Percentiles rank a stretch among this genome's conserved stretches.
Conservation (phyloP, 2,329 filamentous ascomycete genomes). For the Epichloe gansuensis region DNA sequence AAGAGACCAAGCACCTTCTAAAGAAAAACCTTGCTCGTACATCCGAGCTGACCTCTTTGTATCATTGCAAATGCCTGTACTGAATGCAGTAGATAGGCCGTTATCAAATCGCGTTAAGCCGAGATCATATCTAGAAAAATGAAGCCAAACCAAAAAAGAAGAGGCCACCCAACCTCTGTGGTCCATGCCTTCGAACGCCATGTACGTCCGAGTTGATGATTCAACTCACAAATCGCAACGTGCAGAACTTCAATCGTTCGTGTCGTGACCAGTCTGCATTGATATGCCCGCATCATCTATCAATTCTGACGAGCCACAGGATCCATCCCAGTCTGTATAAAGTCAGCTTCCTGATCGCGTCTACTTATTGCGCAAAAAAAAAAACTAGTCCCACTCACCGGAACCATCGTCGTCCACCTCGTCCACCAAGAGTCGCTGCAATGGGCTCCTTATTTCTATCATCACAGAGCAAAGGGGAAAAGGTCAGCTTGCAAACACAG, state of each 20-base stretch:
- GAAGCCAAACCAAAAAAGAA: not conserved
- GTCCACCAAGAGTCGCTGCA: slow-evolving; percentile 43
- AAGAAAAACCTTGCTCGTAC: not conserved
- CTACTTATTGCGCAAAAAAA: not conserved
- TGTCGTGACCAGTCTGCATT: slow-evolving; percentile 28
- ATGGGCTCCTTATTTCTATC: slow-evolving; percentile 29
- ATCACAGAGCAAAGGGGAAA: not conserved
- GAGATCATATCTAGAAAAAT: not conserved
- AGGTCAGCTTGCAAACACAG: not conserved
- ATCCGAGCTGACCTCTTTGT: not conserved
- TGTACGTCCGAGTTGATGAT: not conserved
- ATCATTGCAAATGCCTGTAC: not conserved
- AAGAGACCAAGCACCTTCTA: not conserved
- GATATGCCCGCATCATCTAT: slow-evolving; percentile 36
- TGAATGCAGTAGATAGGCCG: not conserved
- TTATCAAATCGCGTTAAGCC: not conserved
- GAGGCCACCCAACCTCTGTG: not conserved
- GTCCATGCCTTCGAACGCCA: not conserved
- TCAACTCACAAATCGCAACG: slow-evolving; percentile 10
- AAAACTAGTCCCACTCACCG: slow-evolving; percentile 25
- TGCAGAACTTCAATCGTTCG: slow-evolving; percentile 19
- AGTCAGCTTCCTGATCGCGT: slow-evolving; percentile 9
- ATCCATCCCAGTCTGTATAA: slow-evolving; percentile 40
- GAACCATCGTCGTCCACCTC: slow-evolving; percentile 46
- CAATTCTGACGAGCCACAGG: slow-evolving; percentile 40